Base-by-base conservation (phyloP, 2,329 filamentous ascomycete species). In the Eutypella sp. region DNA sequence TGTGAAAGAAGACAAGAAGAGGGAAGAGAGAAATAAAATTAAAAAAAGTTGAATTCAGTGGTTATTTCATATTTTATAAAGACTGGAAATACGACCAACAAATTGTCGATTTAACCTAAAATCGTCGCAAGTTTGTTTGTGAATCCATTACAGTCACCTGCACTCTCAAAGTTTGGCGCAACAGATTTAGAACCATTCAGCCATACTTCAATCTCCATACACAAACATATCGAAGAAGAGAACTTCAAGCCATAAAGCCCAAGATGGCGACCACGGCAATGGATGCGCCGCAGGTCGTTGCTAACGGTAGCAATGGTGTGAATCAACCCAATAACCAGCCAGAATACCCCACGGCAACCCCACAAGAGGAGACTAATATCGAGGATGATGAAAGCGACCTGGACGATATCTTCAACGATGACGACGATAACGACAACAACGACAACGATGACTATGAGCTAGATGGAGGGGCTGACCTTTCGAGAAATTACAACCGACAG, bases 401-500 rank as follows among this genome's bases (percentile, higher is more conserved):
- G 10, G 67, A 72, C 41, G 71, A 73, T 33, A 66, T 70, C 16
- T 69, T 59, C 20, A 51, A 57, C 20, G 62, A 72, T 15, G 67
- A 72, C 37, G 67, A 72, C 27, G 69, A 74, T 40, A 68, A 67
- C 4, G 62, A 69, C 39, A 66, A 70, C 49, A 65, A 71, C 49
- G 65, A 76, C 34, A 71, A 77, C 27, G 74, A 81, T 27, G 81
- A 84, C 9, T 73, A 82, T 37, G 58, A n/a, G n/a, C 68, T 77
- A 16, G 72, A 82, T 41, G 71, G 72, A 7, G 74, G 79, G 0
- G 75, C 78, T 33, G 87, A 95, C 65, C 78, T 89, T 46, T 90
- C 89, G 31, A 93, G 95, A 68, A 83, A 85, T 7, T 93, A 93
- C 73, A 96, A 96, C 65, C 85, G 90, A 50, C 89, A 95, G 64